These are phyloP conservation scores for Pilatotrama ljubarskyi DNA, from an alignment of 768 basidiomycete genomes.

Conservation along the genomic window DNA sequence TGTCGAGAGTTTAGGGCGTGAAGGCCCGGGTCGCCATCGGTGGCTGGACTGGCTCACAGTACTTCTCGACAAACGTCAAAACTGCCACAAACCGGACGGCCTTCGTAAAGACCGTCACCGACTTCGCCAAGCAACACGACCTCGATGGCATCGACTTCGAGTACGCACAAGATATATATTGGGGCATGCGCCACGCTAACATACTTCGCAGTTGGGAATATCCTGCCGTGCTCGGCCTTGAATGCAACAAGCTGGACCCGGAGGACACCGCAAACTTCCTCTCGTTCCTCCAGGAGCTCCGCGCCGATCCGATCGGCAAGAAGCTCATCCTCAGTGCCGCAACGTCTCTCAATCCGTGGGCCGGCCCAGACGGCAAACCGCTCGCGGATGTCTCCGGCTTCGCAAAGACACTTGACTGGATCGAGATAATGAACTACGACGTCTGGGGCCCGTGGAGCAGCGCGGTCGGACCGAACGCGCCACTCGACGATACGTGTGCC, in stretches of 20 bases:
- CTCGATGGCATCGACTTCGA: slow-evolving; percentile 72
- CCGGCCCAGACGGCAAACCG: slow-evolving; percentile 54
- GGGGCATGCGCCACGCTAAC: neutral
- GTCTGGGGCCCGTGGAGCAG: slow-evolving; percentile 53
- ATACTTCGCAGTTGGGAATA: slow-evolving; percentile 74
- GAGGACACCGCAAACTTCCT: slow-evolving; percentile 81
- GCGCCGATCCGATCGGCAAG: slow-evolving; percentile 49
- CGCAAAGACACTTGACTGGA: slow-evolving; percentile 70
- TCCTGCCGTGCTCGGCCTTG: slow-evolving; percentile 64
- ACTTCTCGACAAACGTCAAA: slow-evolving; percentile 57
- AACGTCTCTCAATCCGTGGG: slow-evolving; percentile 64
- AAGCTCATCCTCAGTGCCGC: slow-evolving; percentile 75
- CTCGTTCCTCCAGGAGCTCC: slow-evolving; percentile 70
- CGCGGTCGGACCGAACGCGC: slow-evolving; percentile 78
- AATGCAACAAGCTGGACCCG: slow-evolving; percentile 63
- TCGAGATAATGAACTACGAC: slow-evolving; percentile 75
- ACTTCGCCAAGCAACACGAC: slow-evolving; percentile 47
- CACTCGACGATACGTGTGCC: slow-evolving; percentile 77
- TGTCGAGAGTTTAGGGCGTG: slow-evolving; percentile 43
- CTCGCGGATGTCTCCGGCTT: slow-evolving; percentile 65
- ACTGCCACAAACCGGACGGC: slow-evolving; percentile 54
- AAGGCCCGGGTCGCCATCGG: slow-evolving; percentile 61
- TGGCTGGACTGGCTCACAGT: slow-evolving; percentile 66
- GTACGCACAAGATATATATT: slow-evolving; percentile 36
- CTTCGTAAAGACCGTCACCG: slow-evolving; percentile 55